Percentiles rank a stretch among this genome's conserved stretches.
Conservation (phyloP, 2,329 filamentous ascomycete genomes). For the Exophiala sp. region DNA sequence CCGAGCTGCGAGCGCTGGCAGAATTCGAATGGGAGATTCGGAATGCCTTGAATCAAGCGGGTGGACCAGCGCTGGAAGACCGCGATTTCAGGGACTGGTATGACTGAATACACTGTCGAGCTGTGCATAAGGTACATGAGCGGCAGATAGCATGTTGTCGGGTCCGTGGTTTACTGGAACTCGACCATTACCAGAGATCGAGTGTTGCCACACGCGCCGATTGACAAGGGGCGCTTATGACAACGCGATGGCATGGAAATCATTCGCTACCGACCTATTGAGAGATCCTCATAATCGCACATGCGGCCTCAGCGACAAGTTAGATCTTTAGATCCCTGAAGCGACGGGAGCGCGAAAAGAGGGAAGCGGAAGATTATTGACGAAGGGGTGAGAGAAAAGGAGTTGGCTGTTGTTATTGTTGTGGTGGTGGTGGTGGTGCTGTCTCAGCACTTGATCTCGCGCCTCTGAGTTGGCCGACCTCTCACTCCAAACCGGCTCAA, state of each 20-base stretch:
- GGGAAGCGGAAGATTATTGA: neutral
- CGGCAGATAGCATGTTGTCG: neutral
- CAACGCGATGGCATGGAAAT: neutral
- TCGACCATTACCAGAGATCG: neutral
- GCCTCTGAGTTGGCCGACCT: neutral
- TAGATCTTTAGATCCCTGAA: neutral
- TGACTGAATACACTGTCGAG: constrained; percentile 16
- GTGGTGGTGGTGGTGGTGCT: constrained; percentile 11
- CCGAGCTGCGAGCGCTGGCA: constrained; percentile 72
- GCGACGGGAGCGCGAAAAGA: constrained; percentile 2
- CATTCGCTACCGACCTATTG: neutral
- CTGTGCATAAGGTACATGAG: neutral
- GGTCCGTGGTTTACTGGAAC: neutral
- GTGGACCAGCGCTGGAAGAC: constrained; percentile 24
- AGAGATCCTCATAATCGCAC: neutral
- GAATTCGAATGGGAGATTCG: constrained; percentile 93
- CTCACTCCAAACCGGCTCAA: neutral
- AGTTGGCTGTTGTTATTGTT: too few species aligned
- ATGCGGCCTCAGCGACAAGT: neutral
- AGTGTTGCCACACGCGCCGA: constrained; percentile 10
- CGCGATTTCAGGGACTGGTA: constrained; percentile 27
- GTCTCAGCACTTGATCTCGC: neutral
- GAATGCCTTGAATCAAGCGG: constrained; percentile 35
- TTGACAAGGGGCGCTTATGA: constrained; percentile 10
- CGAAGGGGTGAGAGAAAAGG: neutral